phyloP scores from a whole-genome alignment of 805 yeast species.

The Suhomyces vadensis region DNA sequence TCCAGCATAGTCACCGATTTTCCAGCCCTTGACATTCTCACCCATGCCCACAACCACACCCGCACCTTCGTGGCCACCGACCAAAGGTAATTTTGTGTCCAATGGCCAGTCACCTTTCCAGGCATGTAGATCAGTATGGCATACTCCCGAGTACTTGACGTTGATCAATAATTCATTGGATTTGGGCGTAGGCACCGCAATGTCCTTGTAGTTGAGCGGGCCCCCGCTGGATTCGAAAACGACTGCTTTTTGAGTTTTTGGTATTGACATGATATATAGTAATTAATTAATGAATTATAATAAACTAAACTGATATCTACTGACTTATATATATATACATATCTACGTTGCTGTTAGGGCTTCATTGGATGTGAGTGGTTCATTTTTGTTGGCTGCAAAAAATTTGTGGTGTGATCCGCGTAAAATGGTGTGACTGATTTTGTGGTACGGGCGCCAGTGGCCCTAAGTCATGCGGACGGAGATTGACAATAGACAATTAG shows the following conservation, averaged over 20 bases:
- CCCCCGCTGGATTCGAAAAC: constrained; percentile 45
- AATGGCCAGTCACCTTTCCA: constrained; percentile 52
- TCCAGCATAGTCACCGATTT: constrained; percentile 46
- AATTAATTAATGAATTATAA: too few relatives aligned
- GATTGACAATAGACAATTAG: constrained; percentile 61
- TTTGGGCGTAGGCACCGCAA: constrained; percentile 35
- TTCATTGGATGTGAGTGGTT: too few relatives aligned
- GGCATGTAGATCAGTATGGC: constrained; percentile 50
- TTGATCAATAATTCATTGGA: constrained; percentile 43
- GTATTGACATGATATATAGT: constrained; percentile 22
- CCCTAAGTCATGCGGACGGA: too few relatives aligned
- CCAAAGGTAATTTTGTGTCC: constrained; percentile 46
- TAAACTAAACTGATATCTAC: neutral
- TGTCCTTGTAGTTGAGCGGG: constrained; percentile 39
- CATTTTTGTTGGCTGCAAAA: neutral
- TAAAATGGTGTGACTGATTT: neutral
- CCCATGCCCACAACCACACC: constrained; percentile 48
- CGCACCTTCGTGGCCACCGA: constrained; percentile 52
- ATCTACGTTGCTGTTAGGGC: too few relatives aligned
- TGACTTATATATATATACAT: neutral
- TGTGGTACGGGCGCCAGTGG: neutral
- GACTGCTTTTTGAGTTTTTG: constrained; percentile 45
- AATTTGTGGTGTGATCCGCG: neutral
- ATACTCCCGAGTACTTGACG: constrained; percentile 47
- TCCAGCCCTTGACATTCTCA: constrained; percentile 42